phyloP scores from a whole-genome alignment of 2,329 filamentous ascomycete genomes.

The Colletotrichum horii region DNA sequence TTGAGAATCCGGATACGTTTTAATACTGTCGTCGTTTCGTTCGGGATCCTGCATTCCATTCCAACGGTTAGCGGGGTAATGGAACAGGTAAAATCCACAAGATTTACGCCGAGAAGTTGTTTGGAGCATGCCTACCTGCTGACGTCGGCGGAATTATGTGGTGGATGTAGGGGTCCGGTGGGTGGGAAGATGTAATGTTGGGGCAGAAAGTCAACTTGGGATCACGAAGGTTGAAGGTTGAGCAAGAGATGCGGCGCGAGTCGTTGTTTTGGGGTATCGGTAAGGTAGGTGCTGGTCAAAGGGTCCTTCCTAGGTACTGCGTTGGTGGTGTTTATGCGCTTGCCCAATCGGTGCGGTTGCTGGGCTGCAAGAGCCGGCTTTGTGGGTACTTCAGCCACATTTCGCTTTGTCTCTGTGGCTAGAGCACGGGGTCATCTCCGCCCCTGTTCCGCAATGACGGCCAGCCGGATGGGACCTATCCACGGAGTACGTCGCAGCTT shows the following conservation, averaged over 20 bases:
- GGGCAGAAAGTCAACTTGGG: background rate
- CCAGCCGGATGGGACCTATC: background rate
- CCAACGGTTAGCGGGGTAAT: slow-evolving; percentile 48
- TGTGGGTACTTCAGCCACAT: slow-evolving; percentile 1
- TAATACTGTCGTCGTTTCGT: slow-evolving; percentile 9
- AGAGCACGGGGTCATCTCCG: background rate
- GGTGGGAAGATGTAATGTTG: background rate
- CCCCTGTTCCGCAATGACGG: background rate
- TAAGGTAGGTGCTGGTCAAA: slow-evolving; percentile 13
- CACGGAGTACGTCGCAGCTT: background rate
- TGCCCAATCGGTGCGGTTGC: slow-evolving; percentile 22
- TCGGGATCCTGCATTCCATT: slow-evolving; percentile 33
- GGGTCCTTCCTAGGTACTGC: background rate
- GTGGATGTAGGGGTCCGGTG: background rate
- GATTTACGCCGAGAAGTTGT: background rate
- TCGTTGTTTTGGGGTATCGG: slow-evolving; percentile 12
- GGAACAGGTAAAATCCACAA: slow-evolving; percentile 12
- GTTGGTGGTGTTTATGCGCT: slow-evolving; percentile 20
- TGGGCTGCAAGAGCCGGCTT: slow-evolving; percentile 12
- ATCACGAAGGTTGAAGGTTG: background rate
- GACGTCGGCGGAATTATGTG: background rate
- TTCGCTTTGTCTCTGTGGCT: background rate
- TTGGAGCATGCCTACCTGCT: slow-evolving; percentile 1
- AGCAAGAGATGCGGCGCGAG: background rate
- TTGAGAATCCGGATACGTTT: slow-evolving; percentile 10